Evolutionary conservation across 345 rosid species (phyloP).

Genomic region (Arabis hirsuta): DNA sequence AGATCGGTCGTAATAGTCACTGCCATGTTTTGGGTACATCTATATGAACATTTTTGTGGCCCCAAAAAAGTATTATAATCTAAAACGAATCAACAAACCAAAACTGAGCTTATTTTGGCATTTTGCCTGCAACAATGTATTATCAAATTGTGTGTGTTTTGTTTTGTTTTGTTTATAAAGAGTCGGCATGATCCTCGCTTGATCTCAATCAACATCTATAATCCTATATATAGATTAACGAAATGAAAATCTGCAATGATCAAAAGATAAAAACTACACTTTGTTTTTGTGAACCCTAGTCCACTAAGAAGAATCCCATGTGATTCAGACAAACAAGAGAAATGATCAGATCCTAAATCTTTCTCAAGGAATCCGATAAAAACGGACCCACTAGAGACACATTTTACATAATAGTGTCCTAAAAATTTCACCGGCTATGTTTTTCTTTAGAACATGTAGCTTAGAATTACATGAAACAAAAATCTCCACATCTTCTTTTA

Average conservation of each 20-base stretch:
- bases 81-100: background rate
- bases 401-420: background rate
- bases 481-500: constrained; percentile 17
- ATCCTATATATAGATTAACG: background rate
- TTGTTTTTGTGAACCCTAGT: constrained; percentile 7
- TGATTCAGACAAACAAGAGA: constrained; percentile 28
- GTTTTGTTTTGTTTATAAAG: background rate
- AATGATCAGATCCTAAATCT: constrained; percentile 20
- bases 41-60: constrained; percentile 7
- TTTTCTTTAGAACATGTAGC: constrained; percentile 2
- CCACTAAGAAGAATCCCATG: constrained; percentile 19
- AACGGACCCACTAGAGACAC: constrained; percentile 25
- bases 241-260: background rate
- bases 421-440: no score
- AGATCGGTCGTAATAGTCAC: constrained; percentile 13
- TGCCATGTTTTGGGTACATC: background rate
- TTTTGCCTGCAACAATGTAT: background rate
- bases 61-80: background rate
- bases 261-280: background rate
- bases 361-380: constrained; percentile 31
- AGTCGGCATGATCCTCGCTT: constrained; percentile 13
- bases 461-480: constrained; percentile 28
- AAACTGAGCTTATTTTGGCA: constrained; percentile 1
- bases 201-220: constrained; percentile 2
- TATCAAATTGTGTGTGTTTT: background rate